A percentile compares a stretch with the other conserved stretches of the same genome.
Conservation (phyloP, 108 stramenopile species). For the Aurantiochytrium sp. region DNA sequence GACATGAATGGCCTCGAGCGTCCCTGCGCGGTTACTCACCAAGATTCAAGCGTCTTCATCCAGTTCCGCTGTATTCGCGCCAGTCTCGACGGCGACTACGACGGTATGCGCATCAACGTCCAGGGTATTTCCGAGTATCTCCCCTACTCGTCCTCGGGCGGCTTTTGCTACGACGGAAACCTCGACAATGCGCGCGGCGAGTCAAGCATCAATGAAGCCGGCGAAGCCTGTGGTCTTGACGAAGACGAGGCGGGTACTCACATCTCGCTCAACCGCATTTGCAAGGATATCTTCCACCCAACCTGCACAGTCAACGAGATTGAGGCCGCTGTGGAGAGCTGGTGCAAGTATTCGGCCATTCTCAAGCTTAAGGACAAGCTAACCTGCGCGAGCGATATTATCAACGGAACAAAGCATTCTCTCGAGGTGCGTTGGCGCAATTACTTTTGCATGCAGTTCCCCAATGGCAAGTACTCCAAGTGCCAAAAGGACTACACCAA, state of each 20-base stretch:
- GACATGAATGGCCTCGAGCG: neutral
- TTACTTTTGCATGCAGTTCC: neutral
- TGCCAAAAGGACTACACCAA: neutral
- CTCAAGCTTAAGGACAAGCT: neutral
- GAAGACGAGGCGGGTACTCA: neutral
- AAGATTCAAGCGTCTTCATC: neutral
- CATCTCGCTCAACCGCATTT: neutral
- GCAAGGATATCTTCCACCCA: neutral
- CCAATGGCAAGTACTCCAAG: neutral
- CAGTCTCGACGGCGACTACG: neutral
- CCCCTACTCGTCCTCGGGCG: neutral
- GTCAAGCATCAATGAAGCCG: neutral
- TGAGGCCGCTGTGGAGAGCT: neutral
- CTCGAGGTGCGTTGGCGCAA: neutral
- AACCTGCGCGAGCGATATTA: neutral
- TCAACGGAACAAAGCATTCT: neutral
- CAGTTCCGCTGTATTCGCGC: neutral
- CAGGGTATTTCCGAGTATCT: neutral
- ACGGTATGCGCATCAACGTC: neutral
- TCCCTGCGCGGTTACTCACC: neutral
- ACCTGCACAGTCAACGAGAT: neutral
- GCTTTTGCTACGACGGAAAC: neutral
- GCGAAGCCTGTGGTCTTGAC: neutral
- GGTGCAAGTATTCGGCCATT: neutral
- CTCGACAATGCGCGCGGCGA: neutral